These are phyloP conservation scores for Apiospora arundinis DNA, from an alignment of 2,329 filamentous ascomycete genomes.

Conservation along the genomic window DNA sequence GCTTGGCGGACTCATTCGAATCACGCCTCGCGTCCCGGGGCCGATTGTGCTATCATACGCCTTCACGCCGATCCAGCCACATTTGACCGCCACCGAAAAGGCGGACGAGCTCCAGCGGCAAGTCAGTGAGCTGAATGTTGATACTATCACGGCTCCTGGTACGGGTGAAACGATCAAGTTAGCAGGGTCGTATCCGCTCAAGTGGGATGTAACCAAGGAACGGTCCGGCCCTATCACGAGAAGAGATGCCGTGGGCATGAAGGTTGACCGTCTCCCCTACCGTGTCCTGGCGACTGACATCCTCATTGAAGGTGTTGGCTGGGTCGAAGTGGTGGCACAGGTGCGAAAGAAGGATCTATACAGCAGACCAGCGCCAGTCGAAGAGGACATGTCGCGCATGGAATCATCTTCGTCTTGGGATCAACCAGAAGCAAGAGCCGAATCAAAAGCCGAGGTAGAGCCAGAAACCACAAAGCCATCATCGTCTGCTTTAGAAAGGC, in stretches of 20 bases:
- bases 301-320: slow-evolving; percentile 89
- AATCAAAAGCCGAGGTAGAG: background rate
- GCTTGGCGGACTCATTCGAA: slow-evolving; percentile 83
- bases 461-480: background rate
- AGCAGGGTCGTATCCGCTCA: slow-evolving; percentile 77
- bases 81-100: slow-evolving; percentile 82
- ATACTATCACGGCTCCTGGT: slow-evolving; percentile 67
- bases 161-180: slow-evolving; percentile 64
- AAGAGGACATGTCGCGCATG: slow-evolving; percentile 20
- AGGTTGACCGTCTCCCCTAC: slow-evolving; percentile 76
- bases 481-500: slow-evolving; percentile 33
- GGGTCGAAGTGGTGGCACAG: slow-evolving; percentile 88
- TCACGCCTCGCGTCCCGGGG: slow-evolving; percentile 75
- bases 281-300: slow-evolving; percentile 82
- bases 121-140: slow-evolving; percentile 62
- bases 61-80: slow-evolving; percentile 80
- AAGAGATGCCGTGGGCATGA: slow-evolving; percentile 65
- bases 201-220: slow-evolving; percentile 82
- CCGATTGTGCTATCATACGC: slow-evolving; percentile 79
- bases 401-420: background rate
- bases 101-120: slow-evolving; percentile 76
- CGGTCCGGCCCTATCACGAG: slow-evolving; percentile 77
- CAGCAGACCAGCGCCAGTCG: slow-evolving; percentile 30
- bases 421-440: background rate
- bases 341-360: slow-evolving; percentile 66